A percentile compares a stretch with the other conserved stretches of the same genome.
These are phyloP conservation scores for Trichophyton benhamiae DNA, from an alignment of 2,329 filamentous ascomycete genomes.

Conservation along the genomic window DNA sequence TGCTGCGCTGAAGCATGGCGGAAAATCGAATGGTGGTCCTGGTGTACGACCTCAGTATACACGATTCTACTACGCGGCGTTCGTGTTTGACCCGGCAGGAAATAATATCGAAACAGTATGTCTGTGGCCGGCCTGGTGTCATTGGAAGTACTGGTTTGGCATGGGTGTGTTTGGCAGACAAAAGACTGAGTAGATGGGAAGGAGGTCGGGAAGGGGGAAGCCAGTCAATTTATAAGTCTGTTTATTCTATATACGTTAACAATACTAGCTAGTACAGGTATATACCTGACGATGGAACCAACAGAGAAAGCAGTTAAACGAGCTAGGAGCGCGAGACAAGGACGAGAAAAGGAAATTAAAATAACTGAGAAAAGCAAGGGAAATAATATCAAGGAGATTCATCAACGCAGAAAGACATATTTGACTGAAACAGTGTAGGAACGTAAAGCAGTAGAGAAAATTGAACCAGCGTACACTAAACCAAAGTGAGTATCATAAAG, in stretches of 20 bases:
- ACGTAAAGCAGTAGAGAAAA: background rate
- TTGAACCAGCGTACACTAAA: background rate
- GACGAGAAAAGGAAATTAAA: background rate
- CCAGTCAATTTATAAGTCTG: background rate
- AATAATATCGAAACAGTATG: slow-evolving; percentile 43
- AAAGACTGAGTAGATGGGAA: background rate
- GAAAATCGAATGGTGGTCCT: slow-evolving; percentile 39
- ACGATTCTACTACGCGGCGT: slow-evolving; percentile 40
- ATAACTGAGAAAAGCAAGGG: background rate
- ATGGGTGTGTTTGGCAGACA: slow-evolving; percentile 14
- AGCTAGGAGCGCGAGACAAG: background rate
- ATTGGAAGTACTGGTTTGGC: slow-evolving; percentile 14
- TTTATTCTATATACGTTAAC: slow-evolving; percentile 1
- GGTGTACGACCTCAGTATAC: slow-evolving; percentile 36
- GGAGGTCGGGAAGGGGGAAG: background rate
- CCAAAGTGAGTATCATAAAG: slow-evolving; percentile 2
- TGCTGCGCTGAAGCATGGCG: slow-evolving; percentile 35
- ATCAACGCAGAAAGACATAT: background rate
- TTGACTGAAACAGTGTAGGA: background rate
- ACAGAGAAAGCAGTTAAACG: background rate
- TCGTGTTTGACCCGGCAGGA: slow-evolving; percentile 39
- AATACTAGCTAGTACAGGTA: background rate
- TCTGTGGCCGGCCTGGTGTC: slow-evolving; percentile 13
- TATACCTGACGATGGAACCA: background rate
- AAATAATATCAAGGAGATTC: background rate